phyloP scores from a whole-genome alignment of 768 basidiomycete species.

The Gloeostereum incarnatum region DNA sequence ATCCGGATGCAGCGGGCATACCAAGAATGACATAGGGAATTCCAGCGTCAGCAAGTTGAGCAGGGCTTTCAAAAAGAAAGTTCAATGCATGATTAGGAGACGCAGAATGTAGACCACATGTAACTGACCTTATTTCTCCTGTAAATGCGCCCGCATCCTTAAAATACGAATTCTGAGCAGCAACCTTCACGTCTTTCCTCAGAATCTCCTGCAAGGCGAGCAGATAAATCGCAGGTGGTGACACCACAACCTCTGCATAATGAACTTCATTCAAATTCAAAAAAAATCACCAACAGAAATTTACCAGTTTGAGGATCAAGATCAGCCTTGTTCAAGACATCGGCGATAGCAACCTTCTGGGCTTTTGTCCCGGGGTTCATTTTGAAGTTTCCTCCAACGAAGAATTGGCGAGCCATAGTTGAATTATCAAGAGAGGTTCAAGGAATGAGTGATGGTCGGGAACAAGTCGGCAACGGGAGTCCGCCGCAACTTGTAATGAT shows the following conservation, averaged over 20 bases:
- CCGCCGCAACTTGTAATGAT: too few relatives aligned
- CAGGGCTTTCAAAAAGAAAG: conserved; percentile 36
- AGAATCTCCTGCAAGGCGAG: conserved; percentile 56
- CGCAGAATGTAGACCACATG: neutral
- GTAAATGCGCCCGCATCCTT: conserved; percentile 88
- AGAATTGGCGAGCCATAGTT: conserved; percentile 76
- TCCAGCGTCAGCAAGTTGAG: conserved; percentile 78
- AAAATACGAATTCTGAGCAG: conserved; percentile 89
- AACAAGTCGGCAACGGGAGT: too few relatives aligned
- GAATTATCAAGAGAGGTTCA: too few relatives aligned
- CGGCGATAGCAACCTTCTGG: conserved; percentile 57
- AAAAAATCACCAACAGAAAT: conserved; percentile 4
- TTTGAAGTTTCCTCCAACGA: conserved; percentile 98
- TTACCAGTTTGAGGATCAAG: conserved; percentile 72
- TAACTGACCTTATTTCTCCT: conserved; percentile 82
- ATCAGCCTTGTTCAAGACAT: conserved; percentile 67
- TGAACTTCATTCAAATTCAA: conserved; percentile 7
- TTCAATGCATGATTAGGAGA: neutral
- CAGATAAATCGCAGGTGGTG: conserved; percentile 87
- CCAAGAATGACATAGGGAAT: conserved; percentile 92
- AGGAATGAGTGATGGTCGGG: too few relatives aligned
- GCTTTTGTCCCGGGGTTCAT: conserved; percentile 75
- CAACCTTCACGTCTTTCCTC: conserved; percentile 62
- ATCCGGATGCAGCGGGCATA: conserved; percentile 20
- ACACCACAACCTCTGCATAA: conserved; percentile 79